Evolutionary conservation across 2,329 filamentous ascomycete species (phyloP).

Genomic region (Fusarium sp.): DNA sequence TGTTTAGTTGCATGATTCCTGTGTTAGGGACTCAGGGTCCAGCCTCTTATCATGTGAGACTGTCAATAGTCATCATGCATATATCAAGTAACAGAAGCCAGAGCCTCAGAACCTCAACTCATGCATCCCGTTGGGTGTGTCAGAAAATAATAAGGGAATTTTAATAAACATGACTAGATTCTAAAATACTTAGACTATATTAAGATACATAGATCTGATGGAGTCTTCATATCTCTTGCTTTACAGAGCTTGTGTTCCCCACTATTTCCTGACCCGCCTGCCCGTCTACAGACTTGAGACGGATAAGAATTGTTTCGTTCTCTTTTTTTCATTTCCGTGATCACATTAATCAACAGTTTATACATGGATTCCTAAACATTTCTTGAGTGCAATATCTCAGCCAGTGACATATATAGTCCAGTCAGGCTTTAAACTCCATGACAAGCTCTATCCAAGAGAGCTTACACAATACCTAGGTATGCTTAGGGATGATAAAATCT

Average conservation of each 20-base stretch:
- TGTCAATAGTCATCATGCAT: not conserved
- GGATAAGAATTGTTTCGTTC: not conserved
- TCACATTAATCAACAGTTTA: not conserved
- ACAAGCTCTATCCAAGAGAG: no score
- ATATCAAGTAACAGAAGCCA: not conserved
- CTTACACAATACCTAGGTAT: no score
- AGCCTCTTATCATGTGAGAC: constrained; percentile 14
- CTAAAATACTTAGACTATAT: no score
- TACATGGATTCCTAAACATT: not conserved
- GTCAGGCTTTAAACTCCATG: not conserved
- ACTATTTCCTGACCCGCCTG: no score
- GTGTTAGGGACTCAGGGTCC: constrained; percentile 7
- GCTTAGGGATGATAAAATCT: no score
- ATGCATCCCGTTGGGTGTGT: no score
- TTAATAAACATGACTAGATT: no score
- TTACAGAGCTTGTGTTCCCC: no score
- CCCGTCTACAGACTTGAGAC: not conserved
- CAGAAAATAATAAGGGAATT: no score
- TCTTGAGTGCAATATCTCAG: not conserved
- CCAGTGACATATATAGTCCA: not conserved
- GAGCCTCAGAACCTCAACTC: not conserved
- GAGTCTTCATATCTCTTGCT: no score
- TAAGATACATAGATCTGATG: no score
- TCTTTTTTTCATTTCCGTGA: not conserved
- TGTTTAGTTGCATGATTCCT: constrained; percentile 18